Conservation (phyloP, 495 filamentous ascomycete genomes). For the Podospora anserina region DNA sequence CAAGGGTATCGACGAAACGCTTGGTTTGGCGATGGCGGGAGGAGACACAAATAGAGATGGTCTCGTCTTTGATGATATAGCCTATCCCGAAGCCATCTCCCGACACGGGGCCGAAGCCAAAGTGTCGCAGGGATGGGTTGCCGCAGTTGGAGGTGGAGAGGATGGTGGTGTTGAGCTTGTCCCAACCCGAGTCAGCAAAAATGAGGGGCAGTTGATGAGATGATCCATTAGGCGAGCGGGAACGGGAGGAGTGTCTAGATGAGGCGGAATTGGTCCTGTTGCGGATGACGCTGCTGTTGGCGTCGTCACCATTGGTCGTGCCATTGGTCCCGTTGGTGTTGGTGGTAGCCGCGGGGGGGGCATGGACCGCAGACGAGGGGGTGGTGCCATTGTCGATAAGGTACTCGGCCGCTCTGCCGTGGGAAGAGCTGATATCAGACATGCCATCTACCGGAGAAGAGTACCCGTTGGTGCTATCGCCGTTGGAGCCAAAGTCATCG, state of each 20-base stretch:
- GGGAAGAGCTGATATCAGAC: constrained; percentile 53
- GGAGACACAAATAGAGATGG: constrained; percentile 84
- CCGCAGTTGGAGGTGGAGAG: constrained; percentile 98
- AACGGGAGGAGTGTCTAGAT: constrained; percentile 35
- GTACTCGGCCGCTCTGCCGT: constrained; percentile 44
- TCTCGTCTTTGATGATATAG: constrained; percentile 98
- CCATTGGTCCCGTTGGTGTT: constrained; percentile 33
- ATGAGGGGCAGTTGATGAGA: constrained; percentile 62
- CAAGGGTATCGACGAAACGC: constrained; percentile 83
- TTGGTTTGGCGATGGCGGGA: constrained; percentile 91
- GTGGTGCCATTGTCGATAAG: constrained; percentile 25
- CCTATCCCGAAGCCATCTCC: constrained; percentile 96
- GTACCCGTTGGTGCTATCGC: constrained; percentile 52
- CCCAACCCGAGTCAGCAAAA: constrained; percentile 89
- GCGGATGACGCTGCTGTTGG: constrained; percentile 11
- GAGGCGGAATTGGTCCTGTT: constrained; percentile 29
- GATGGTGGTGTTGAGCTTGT: constrained; percentile 91
- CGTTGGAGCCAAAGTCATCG: constrained; percentile 59
- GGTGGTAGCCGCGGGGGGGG: constrained; percentile 30
- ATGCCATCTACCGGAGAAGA: constrained; percentile 54
- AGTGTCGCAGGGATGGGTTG: constrained; percentile 93
- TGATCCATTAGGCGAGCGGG: not conserved
- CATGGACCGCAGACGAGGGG: constrained; percentile 31
- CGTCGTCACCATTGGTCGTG: constrained; percentile 27
- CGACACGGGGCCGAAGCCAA: constrained; percentile 92